These are phyloP conservation scores for Penicillium arizonense DNA, from an alignment of 495 filamentous ascomycete species.

Conservation along the genomic window DNA sequence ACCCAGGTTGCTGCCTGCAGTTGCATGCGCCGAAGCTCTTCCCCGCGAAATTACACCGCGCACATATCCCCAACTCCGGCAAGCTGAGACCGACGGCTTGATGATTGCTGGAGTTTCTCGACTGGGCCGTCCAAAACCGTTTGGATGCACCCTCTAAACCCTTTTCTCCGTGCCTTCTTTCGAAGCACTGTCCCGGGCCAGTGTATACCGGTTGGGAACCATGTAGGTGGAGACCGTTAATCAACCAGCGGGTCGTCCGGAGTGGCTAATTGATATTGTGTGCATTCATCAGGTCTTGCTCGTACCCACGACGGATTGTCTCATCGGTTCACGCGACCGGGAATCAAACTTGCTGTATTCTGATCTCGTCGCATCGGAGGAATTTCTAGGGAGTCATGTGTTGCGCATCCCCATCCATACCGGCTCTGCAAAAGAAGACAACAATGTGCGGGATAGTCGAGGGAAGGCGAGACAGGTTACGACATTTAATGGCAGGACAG, in stretches of 20 bases:
- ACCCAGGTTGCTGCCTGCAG: conserved; percentile 24
- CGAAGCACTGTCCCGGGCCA: conserved; percentile 89
- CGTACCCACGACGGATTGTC: conserved; percentile 86
- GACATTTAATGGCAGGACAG: conserved; percentile 87
- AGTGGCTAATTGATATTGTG: conserved; percentile 15
- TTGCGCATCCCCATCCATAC: conserved; percentile 70
- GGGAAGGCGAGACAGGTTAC: conserved; percentile 92
- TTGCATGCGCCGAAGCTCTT: conserved; percentile 40
- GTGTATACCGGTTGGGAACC: conserved; percentile 88
- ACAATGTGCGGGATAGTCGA: conserved; percentile 81
- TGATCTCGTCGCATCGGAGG: conserved; percentile 83
- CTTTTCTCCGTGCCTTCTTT: conserved; percentile 97
- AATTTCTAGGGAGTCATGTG: conserved; percentile 96
- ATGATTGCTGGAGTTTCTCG: conserved; percentile 36
- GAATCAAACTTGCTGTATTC: conserved; percentile 75
- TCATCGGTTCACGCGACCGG: conserved; percentile 84
- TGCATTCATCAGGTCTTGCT: conserved; percentile 67
- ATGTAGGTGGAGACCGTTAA: conserved; percentile 52
- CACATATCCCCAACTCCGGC: conserved; percentile 20
- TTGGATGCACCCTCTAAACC: conserved; percentile 99
- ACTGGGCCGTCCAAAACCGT: conserved; percentile 50
- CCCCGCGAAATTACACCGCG: conserved; percentile 34
- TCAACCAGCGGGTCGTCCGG: conserved; percentile 13
- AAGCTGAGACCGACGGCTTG: conserved; percentile 36
- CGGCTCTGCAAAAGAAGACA: conserved; percentile 60